These are phyloP conservation scores for Colletotrichum sp. DNA, from an alignment of 2,329 filamentous ascomycete genomes.

Conservation along the genomic window DNA sequence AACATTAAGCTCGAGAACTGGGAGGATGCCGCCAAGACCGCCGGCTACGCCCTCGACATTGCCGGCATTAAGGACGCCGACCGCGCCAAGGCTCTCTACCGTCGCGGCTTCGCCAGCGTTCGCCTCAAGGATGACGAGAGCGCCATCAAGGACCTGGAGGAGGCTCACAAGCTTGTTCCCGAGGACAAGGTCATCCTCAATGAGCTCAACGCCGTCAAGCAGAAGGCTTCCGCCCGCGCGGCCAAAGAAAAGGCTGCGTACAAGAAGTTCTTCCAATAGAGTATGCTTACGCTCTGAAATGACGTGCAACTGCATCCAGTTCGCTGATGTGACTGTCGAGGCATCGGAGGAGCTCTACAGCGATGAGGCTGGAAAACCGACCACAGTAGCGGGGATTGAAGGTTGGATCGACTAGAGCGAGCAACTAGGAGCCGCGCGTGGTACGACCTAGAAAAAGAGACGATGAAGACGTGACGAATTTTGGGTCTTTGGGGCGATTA, in stretches of 20 bases:
- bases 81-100: constrained; percentile 87
- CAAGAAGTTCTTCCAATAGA: constrained; percentile 82
- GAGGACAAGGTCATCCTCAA: constrained; percentile 75
- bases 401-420: neutral
- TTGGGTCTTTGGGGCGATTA: constrained; percentile 1
- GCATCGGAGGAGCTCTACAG: neutral
- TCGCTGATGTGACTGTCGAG: neutral
- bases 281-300: neutral
- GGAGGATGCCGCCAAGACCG: constrained; percentile 72
- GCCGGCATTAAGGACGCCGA: constrained; percentile 73
- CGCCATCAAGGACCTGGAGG: constrained; percentile 76
- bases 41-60: constrained; percentile 75
- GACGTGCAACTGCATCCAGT: neutral
- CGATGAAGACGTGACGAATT: neutral
- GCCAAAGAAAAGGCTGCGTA: constrained; percentile 93
- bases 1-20: constrained; percentile 80
- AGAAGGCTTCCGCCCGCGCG: constrained; percentile 71
- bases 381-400: neutral
- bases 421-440: neutral
- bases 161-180: constrained; percentile 77
- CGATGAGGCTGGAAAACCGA: neutral
- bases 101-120: constrained; percentile 77
- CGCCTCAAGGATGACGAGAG: constrained; percentile 84
- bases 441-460: neutral
- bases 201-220: constrained; percentile 81